Evolutionary conservation across 805 yeast species (phyloP).

Genomic region (Cyberlindnera mrakii): DNA sequence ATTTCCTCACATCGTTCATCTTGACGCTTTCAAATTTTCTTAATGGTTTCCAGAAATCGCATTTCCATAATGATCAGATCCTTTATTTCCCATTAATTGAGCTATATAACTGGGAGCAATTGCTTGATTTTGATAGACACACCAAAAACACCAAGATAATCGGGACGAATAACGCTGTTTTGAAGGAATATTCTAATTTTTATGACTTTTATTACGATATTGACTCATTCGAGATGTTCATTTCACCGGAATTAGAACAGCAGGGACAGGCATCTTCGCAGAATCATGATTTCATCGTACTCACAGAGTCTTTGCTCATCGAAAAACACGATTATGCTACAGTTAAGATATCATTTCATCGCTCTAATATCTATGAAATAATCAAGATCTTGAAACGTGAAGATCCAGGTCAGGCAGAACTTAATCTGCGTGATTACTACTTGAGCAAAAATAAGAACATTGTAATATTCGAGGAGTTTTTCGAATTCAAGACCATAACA

Average conservation of each 20-base stretch:
- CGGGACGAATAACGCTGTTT: conserved; percentile 65
- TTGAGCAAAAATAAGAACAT: conserved; percentile 26
- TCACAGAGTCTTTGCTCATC: conserved; percentile 7
- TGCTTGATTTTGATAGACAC: conserved; percentile 24
- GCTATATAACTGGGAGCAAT: conserved; percentile 46
- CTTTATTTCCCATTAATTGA: conserved; percentile 55
- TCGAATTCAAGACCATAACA: conserved; percentile 22
- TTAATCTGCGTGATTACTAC: conserved; percentile 27
- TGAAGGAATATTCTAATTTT: conserved; percentile 43
- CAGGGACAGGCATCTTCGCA: conserved; percentile 13
- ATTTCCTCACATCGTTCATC: conserved; percentile 36
- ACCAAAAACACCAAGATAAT: conserved; percentile 35
- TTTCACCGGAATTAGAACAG: conserved; percentile 5
- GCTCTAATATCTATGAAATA: conserved; percentile 28
- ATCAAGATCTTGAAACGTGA: conserved; percentile 20
- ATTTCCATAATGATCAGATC: conserved; percentile 34
- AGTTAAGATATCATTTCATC: conserved; percentile 22
- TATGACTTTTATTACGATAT: conserved; percentile 63
- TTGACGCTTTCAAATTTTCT: conserved; percentile 32
- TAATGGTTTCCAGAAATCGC: conserved; percentile 37
- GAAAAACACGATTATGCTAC: conserved; percentile 26
- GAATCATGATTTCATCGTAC: conserved; percentile 18
- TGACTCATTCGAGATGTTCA: conserved; percentile 37
- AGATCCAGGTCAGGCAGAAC: conserved; percentile 12
- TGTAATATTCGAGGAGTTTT: conserved; percentile 27